Evolutionary conservation across 73 alveolate genomes (phyloP).

Genomic region (Paraurostyla sp.): DNA sequence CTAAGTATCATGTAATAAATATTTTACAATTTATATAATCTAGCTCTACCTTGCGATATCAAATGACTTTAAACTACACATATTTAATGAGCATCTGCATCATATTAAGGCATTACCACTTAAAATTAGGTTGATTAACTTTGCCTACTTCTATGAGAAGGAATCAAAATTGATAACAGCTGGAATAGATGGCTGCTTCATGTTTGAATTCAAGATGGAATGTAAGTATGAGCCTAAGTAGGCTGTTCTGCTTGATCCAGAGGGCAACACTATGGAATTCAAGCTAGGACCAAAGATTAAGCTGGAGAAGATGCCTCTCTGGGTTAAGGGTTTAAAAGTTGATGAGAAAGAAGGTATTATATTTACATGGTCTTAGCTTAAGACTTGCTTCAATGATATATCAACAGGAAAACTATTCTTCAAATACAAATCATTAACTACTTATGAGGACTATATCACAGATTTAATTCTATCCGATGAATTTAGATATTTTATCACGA

Average conservation of each 20-base stretch:
- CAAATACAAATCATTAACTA: slow-evolving; percentile 46
- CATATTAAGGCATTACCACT: slow-evolving; percentile 63
- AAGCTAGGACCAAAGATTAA: slow-evolving; percentile 66
- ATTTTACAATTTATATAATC: neutral
- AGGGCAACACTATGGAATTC: slow-evolving; percentile 69
- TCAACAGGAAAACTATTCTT: slow-evolving; percentile 49
- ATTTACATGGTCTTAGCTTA: slow-evolving; percentile 64
- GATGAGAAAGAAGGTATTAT: slow-evolving; percentile 63
- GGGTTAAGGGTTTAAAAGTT: slow-evolving; percentile 76
- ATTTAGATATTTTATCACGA: slow-evolving; percentile 69
- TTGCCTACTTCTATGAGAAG: slow-evolving; percentile 71
- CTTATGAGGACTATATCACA: slow-evolving; percentile 75
- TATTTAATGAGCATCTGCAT: slow-evolving; percentile 68
- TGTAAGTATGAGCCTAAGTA: slow-evolving; percentile 78
- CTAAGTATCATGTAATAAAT: slow-evolving; percentile 46
- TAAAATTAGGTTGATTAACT: slow-evolving; percentile 68
- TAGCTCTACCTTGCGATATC: slow-evolving; percentile 72
- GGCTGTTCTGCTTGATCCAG: slow-evolving; percentile 75
- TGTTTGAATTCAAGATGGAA: slow-evolving; percentile 63
- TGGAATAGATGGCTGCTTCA: slow-evolving; percentile 79
- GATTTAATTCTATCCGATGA: slow-evolving; percentile 71
- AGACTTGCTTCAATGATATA: slow-evolving; percentile 70
- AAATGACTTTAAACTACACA: slow-evolving; percentile 68
- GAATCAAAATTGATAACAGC: slow-evolving; percentile 70
- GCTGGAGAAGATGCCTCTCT: slow-evolving; percentile 55